Evolutionary conservation across 2,329 filamentous ascomycete species (phyloP).

Genomic region (Aspergillus spinulosporus): DNA sequence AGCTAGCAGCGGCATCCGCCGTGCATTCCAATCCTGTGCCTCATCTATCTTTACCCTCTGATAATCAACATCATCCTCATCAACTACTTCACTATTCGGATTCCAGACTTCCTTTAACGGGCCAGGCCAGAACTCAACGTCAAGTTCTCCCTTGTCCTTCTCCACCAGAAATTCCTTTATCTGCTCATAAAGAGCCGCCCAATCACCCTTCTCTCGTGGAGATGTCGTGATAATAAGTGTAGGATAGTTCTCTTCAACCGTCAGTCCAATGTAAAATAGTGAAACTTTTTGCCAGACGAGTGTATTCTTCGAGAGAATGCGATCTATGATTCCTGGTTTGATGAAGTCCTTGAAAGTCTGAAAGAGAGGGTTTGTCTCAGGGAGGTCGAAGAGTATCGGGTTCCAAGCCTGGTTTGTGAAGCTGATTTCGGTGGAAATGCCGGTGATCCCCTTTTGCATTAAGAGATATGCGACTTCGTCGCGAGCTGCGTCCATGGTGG

Average conservation of each 20-base stretch:
- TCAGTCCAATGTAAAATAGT: neutral
- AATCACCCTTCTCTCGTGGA: neutral
- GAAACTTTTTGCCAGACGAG: neutral
- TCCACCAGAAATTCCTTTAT: no score
- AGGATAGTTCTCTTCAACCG: neutral
- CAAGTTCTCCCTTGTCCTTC: no score
- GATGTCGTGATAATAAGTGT: neutral
- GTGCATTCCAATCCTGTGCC: neutral
- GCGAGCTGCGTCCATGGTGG: neutral
- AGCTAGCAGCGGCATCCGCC: no score
- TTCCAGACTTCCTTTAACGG: neutral
- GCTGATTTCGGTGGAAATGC: neutral
- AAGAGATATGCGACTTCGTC: neutral
- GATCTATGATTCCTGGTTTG: neutral
- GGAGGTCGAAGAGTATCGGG: neutral
- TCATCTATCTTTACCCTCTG: neutral
- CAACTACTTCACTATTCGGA: neutral
- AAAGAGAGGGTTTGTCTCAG: neutral
- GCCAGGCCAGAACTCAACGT: neutral
- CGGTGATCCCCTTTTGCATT: neutral
- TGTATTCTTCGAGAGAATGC: neutral
- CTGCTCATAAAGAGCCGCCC: neutral
- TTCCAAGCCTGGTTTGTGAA: neutral
- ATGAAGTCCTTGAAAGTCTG: neutral
- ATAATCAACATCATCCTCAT: neutral